These are phyloP conservation scores for Nematocida sp. DNA, from an alignment of 371 early-diverging fungal species.

Conservation along the genomic window DNA sequence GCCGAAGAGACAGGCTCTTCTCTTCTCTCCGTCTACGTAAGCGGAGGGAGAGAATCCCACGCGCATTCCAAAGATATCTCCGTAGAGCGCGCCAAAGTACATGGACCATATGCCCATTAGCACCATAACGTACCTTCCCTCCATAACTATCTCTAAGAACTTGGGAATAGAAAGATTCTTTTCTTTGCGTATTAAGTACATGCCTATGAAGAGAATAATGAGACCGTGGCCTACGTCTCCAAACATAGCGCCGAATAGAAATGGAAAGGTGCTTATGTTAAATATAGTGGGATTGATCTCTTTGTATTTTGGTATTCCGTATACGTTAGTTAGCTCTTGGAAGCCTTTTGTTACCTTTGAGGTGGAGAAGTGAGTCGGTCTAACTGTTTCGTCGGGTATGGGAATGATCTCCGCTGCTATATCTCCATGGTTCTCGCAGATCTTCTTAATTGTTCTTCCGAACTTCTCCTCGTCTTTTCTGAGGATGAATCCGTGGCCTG, in stretches of 20 bases:
- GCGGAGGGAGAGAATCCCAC: slow-evolving; percentile 71
- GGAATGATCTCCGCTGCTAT: slow-evolving; percentile 52
- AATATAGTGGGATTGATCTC: slow-evolving; percentile 99
- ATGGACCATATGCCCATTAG: slow-evolving; percentile 90
- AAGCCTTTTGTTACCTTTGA: slow-evolving; percentile 89
- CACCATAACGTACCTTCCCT: slow-evolving; percentile 90
- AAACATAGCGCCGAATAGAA: slow-evolving; percentile 98
- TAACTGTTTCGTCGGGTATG: slow-evolving; percentile 25
- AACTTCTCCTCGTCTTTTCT: slow-evolving; percentile 49
- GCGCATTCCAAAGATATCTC: slow-evolving; percentile 82
- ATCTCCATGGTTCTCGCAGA: slow-evolving; percentile 55
- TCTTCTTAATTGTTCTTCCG: slow-evolving; percentile 45
- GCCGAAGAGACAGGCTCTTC: slow-evolving; percentile 67
- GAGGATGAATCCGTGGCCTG: slow-evolving; percentile 65
- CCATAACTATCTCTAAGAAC: slow-evolving; percentile 80
- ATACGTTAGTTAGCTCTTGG: slow-evolving; percentile 91
- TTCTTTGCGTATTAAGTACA: slow-evolving; percentile 73
- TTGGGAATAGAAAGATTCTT: slow-evolving; percentile 69
- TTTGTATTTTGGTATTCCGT: slow-evolving; percentile 91
- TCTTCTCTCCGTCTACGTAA: slow-evolving; percentile 46
- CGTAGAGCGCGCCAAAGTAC: slow-evolving; percentile 92
- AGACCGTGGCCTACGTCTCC: slow-evolving; percentile 97
- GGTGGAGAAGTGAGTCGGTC: slow-evolving; percentile 87
- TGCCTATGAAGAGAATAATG: slow-evolving; percentile 73
- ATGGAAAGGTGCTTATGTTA: slow-evolving; percentile 91